Base-by-base conservation (phyloP, 2,329 filamentous ascomycete genomes). In the Alternaria novae-zelandiae region DNA sequence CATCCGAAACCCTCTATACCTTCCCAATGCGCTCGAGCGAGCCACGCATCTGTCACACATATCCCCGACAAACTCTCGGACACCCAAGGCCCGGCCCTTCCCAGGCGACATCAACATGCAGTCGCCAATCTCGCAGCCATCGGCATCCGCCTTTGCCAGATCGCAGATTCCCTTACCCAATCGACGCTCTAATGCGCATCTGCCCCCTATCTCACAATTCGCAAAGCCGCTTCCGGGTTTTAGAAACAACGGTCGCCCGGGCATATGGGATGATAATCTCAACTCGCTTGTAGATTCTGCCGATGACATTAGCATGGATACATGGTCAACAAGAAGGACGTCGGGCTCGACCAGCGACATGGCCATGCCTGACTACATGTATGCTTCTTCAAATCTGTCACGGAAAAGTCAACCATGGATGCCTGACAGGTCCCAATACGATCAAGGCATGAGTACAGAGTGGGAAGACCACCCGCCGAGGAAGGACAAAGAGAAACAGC, bases 1-100 rank as follows among this genome's bases (percentile, higher is more conserved):
- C 8, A 94, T 79, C 32, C 66, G 64, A 10, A 78, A 79, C 23
- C 77, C 77, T 2, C 66, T 79, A 9, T 76, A 75, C 54, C 64
- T 74, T 4, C 64, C 68, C 20, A 66, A 59, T 54, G 47, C 51
- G 17, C 55, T 61, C 44, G 51, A 66, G 45, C 55, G 26, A 54
- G n/a, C 47, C 10, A 20, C 45, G 6, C 30, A 59, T 5, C 25
- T 54, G 17, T 54, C 61, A 4, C 50, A 62, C 9, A 53, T 53
- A 2, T 51, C 61, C 7, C 58, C 63, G 43, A 45, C 21, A 0
- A 15, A n/a, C 4, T 54, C 61, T 9, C 56, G 55, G 28, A 63
- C 63, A 17, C 44, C 49, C 4, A 64, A 54, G 30, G 10, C 54
- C 6, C 63, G 21, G 4, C 44, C 61, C 20, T 25, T 43, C 11